Evolutionary conservation across 176 grass and related monocot species (phyloP), one percentile per base, ranked within the genome.

Genomic region (Elymus sibiricus): DNA sequence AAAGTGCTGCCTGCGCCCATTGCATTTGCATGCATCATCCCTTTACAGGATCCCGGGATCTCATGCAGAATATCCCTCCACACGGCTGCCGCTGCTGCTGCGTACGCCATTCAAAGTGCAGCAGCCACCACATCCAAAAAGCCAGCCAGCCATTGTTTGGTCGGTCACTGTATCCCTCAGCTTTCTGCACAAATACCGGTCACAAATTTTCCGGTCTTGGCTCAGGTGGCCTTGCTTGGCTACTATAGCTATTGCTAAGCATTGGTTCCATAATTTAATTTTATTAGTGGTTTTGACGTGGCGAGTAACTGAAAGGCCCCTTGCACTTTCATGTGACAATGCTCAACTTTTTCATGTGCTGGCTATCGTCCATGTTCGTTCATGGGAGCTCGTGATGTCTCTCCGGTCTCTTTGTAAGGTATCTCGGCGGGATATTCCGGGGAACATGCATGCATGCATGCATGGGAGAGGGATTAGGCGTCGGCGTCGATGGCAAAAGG

Each of bases 21-120:
- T 27, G 17, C 72, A 58, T 58, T 58, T 58, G 53, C 53, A 58
- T 22, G 2, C 53, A 58, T 58, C 53, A 58, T 58, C 53, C 0
- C 22, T 83, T 87, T 58, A 24, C 34, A 74, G 44, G 74, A 90
- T 90, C 7, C 84, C 34, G 15, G 85, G 75, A 84, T 90, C 79
- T 28, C 66, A 35, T 61, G 80, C 35, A 87, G 80, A 84, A 90
- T 87, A 90, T 87, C 73, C 67, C 22, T 43, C 79, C 84, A 68
- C 74, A 60, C 86, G 80, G 46, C 40, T 62, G n/a, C n/a, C n/a
- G 3, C 65, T 19, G 88, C 74, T 38, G 74, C 82, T 49, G 74
- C 73, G 56, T 55, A 28, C 80, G 71, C 75, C 89, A 70, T 14
- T 64, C 75, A 82, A 83, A 87, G 80, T 87, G 84, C 84, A 83